Percentiles rank a stretch among this genome's conserved stretches.
phyloP scores from a whole-genome alignment of 108 stramenopile species.

The Phaeodactylum tricornutum region DNA sequence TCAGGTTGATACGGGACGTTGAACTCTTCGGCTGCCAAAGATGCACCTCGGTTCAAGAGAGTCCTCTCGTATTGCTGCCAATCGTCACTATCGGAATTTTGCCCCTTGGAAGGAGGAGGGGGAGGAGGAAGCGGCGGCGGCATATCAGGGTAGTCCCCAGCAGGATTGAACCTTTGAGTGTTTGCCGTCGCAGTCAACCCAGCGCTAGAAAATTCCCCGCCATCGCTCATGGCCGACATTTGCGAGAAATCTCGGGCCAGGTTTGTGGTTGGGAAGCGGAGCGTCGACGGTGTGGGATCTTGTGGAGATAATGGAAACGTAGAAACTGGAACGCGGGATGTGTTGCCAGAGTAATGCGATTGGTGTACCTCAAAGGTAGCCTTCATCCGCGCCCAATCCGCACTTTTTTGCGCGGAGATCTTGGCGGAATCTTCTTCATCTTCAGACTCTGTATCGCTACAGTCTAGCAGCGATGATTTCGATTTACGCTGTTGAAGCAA shows the following conservation, averaged over 20 bases:
- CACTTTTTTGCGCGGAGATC: constrained; percentile 9
- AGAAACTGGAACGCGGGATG: constrained; percentile 2
- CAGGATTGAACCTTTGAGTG: constrained; percentile 1
- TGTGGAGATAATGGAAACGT: not conserved
- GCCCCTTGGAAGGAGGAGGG: constrained; percentile 7
- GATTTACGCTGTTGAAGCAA: constrained; percentile 23
- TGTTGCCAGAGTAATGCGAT: constrained; percentile 17
- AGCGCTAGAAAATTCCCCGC: not conserved
- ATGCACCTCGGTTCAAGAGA: not conserved
- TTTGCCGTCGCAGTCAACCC: constrained; percentile 2
- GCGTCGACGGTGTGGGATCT: not conserved
- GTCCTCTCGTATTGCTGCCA: not conserved
- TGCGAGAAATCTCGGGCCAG: constrained; percentile 27
- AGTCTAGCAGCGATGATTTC: constrained; percentile 30
- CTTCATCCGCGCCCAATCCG: constrained; percentile 38
- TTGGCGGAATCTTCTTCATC: constrained; percentile 12
- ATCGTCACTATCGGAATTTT: constrained; percentile 15
- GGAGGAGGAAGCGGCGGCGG: constrained; percentile 10
- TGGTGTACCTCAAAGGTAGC: constrained; percentile 11
- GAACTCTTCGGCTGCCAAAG: not conserved
- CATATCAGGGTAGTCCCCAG: not conserved
- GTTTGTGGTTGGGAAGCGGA: constrained; percentile 16
- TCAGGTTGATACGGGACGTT: no score
- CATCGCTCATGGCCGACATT: constrained; percentile 24
- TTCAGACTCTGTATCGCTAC: constrained; percentile 45